Base-by-base conservation (phyloP, 768 basidiomycete genomes). In the Boletellus ananiceps region DNA sequence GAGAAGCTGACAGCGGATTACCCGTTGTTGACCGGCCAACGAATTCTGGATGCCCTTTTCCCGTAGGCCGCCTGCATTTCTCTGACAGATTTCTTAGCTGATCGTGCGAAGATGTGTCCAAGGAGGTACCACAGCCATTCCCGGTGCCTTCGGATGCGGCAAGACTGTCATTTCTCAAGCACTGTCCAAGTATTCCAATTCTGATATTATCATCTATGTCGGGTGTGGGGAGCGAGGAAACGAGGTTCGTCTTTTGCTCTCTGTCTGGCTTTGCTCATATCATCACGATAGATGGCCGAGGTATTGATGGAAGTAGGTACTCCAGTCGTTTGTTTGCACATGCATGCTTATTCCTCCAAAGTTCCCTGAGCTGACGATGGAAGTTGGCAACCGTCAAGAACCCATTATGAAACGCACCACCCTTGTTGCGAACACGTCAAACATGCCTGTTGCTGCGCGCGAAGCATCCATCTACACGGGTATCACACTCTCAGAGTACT, bases 341-440 rank as follows among this genome's bases (percentile, higher is more conserved):
- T 34, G n/a, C 27, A 48, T 33, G 29, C 53, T 61, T 55, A 60
- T 45, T 29, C 33, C 35, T 5, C 49, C 15, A 41, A 52, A 75
- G 84, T 90, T 89, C 84, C 96, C 96, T 39, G 74, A 91, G 69
- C 76, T 99, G 27, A 91, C 88, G 2, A 89, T 97, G 86, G 93
- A 96, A 44, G 74, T 95, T 47, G 86, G 80, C 19, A 84, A 88
- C 56, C 91, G 93, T 44, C 84, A 94, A 79, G 96, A 99, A 69
- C 96, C 96, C 31, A 98, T 99, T 77, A 99, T 99, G 96, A 99
- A 99, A 73, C 94, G 96, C 51, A 99, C 96, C 0, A 92, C 94
- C 13, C 83, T 99, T 19, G 94, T 99, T 52, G 96, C 96, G 57
- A 99, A 99, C 69, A 99, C 96, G 3, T 99, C 96, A 42, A 98